These are phyloP conservation scores for Cubamyces sp. DNA, from an alignment of 768 basidiomycete species.

Conservation along the genomic window DNA sequence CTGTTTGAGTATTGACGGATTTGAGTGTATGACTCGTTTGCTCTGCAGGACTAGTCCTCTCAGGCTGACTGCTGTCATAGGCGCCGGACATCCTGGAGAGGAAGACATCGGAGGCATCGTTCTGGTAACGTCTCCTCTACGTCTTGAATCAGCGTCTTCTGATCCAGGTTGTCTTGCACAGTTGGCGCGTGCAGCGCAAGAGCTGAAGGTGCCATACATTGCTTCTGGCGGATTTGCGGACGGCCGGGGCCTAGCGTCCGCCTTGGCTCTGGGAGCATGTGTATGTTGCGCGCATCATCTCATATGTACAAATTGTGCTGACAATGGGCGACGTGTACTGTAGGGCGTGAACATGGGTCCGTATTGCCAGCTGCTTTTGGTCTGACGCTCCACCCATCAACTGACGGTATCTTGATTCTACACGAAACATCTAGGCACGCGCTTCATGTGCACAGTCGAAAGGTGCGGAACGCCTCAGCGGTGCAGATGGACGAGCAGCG, in stretches of 20 bases:
- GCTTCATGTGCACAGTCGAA: constrained; percentile 93
- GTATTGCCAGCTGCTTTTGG: constrained; percentile 8
- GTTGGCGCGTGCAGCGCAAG: constrained; percentile 86
- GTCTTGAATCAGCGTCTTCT: constrained; percentile 11
- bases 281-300: constrained; percentile 47
- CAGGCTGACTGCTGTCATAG: constrained; percentile 41
- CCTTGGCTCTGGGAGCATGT: constrained; percentile 78
- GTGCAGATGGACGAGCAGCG: background rate
- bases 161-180: constrained; percentile 35
- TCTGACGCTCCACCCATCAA: background rate
- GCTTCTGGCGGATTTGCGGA: constrained; percentile 93
- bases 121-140: constrained; percentile 50
- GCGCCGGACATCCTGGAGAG: constrained; percentile 94
- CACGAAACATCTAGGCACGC: constrained; percentile 53
- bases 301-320: constrained; percentile 10
- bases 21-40: constrained; percentile 66
- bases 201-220: constrained; percentile 83
- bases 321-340: constrained; percentile 9
- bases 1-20: constrained; percentile 86
- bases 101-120: constrained; percentile 91
- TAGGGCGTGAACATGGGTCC: constrained; percentile 85
- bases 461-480: constrained; percentile 43
- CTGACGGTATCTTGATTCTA: constrained; percentile 1
- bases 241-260: constrained; percentile 80
- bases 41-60: background rate